Conservation (phyloP, 164 flowering plant species). For the Malania oleifera region DNA sequence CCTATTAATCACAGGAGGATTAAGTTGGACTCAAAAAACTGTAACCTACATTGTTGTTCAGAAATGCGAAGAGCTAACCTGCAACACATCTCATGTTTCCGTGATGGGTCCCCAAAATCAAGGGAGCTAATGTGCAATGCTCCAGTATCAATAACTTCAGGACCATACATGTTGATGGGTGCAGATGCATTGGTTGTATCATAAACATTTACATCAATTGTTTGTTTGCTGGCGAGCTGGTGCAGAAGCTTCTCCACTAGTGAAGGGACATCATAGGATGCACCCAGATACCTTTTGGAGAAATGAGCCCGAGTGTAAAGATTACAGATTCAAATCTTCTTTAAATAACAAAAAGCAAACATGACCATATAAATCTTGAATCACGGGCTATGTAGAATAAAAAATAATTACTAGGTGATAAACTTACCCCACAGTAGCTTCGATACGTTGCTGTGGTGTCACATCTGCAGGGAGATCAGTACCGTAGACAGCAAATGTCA, state of each 20-base stretch:
- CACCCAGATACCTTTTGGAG: conserved; percentile 75
- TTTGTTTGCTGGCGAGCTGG: conserved; percentile 93
- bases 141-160: conserved; percentile 54
- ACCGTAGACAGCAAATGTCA: conserved; percentile 88
- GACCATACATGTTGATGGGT: conserved; percentile 85
- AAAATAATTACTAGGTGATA: neutral
- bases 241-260: conserved; percentile 91
- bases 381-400: neutral
- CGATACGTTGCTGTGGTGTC: conserved; percentile 64
- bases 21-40: neutral
- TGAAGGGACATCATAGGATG: conserved; percentile 88
- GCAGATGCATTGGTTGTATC: conserved; percentile 72
- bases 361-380: neutral
- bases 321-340: neutral
- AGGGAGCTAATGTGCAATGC: conserved; percentile 54
- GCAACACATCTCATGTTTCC: conserved; percentile 98
- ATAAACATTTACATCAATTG: conserved; percentile 84
- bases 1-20: conserved; percentile 29
- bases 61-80: conserved; percentile 37
- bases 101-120: conserved; percentile 86
- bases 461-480: conserved; percentile 61
- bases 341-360: neutral
- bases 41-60: neutral
- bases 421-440: conserved; percentile 78
- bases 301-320: neutral